phyloP scores from a whole-genome alignment of 2,329 filamentous ascomycete species.

The Aspergillus ochraceus region DNA sequence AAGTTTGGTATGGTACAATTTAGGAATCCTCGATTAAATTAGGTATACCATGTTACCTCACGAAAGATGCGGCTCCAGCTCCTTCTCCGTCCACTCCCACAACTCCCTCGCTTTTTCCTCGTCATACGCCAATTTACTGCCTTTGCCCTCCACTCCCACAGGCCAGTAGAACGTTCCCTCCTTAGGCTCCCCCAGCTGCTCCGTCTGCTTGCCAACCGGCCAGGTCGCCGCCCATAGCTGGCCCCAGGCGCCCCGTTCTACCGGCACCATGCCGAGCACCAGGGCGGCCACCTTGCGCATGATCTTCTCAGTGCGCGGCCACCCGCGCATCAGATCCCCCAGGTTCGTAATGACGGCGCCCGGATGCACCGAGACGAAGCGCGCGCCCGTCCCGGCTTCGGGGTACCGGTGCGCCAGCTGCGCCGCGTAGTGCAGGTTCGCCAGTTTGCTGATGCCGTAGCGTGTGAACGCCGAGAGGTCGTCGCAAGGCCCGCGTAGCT shows the following conservation, averaged over 20 bases:
- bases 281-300: neutral
- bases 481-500: neutral
- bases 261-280: neutral
- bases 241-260: neutral
- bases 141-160: conserved; percentile 29
- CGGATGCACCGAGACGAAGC: neutral
- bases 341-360: neutral
- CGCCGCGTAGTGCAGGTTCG: neutral
- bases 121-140: conserved; percentile 22
- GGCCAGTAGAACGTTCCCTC: neutral
- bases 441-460: neutral
- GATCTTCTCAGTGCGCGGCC: neutral
- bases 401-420: neutral
- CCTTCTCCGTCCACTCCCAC: conserved; percentile 40
- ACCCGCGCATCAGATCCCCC: neutral
- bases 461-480: neutral
- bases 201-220: neutral
- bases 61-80: conserved; percentile 9
- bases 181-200: neutral
- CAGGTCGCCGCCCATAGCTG: neutral
- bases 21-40: no score
- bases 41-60: neutral
- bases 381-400: neutral
- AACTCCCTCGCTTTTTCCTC: conserved; percentile 30
- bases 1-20: no score